Evolutionary conservation across 116 monocot genomes (phyloP), one percentile per base, ranked within the genome.

Genomic region (Dioscorea cayenensis): DNA sequence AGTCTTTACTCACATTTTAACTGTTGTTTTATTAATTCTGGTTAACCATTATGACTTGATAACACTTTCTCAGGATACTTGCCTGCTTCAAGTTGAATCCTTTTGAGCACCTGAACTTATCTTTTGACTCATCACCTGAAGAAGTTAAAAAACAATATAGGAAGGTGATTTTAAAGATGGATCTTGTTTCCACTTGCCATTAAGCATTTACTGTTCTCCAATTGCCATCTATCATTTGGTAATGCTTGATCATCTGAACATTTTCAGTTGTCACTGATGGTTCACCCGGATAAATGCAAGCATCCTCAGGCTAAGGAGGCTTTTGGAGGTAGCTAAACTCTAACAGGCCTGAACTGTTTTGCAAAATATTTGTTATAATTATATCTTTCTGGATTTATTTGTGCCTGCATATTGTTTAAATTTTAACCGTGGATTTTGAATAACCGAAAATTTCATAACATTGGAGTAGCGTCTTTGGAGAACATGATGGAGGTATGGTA

Each of bases 211-310:
- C 7, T 70, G 28, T 58, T 43, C 50, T 14, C 16, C 25, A 1
- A 70, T 8, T 19, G 32, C 3, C 10, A 35, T 59, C 32, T 50
- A 27, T 49, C 16, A 5, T 65, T 72, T 51, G 29, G 27, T 61
- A 38, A 3, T 63, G 20, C 65, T 32, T 28, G 22, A 71, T 8
- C 61, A 64, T 63, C 6, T 72, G 48, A 66, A 23, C 3, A 50
- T 6, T 77, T 92, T 49, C 73, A 96, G 95, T 75, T 97, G 64
- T 94, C 97, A 28, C 86, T 99, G 91, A 70, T 99, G 64, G 94
- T 99, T 75, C 97, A 99, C 76, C 94, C 94, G 78, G 97, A 99
- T 66, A 99, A 93, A 77, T 99, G 97, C 85, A 99, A 99, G 75
- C 94, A 99, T 76, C 85, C 94, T 38, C 90, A 99, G 84, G 88